A percentile compares a stretch with the other conserved stretches of the same genome.
Evolutionary conservation across 2,329 filamentous ascomycete species (phyloP).

Genomic region (Aspergillus sp.): DNA sequence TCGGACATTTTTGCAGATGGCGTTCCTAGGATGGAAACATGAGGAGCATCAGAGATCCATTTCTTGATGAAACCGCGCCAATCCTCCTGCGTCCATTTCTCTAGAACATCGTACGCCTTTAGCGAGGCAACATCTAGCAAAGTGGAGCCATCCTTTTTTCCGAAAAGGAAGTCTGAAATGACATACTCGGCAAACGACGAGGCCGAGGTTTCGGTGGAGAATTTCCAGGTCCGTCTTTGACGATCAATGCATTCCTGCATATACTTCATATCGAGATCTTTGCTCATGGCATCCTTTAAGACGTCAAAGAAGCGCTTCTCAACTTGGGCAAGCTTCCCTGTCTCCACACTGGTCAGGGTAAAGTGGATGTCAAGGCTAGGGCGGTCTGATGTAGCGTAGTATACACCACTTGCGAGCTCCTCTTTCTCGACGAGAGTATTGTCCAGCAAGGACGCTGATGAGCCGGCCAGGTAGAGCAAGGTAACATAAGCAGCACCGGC

Average conservation of each 20-base stretch:
- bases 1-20: conserved; percentile 80
- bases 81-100: conserved; percentile 78
- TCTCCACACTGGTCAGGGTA: conserved; percentile 82
- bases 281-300: conserved; percentile 74
- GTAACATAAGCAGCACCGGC: conserved; percentile 77
- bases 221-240: conserved; percentile 80
- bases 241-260: conserved; percentile 84
- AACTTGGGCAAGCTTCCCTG: conserved; percentile 79
- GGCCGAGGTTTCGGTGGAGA: conserved; percentile 78
- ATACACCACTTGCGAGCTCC: conserved; percentile 84
- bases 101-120: conserved; percentile 67
- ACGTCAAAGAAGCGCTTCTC: conserved; percentile 85
- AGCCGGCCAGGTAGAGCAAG: conserved; percentile 86
- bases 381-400: conserved; percentile 76
- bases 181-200: conserved; percentile 82
- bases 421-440: conserved; percentile 93
- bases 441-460: conserved; percentile 88
- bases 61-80: conserved; percentile 83
- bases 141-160: conserved; percentile 79
- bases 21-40: conserved; percentile 85
- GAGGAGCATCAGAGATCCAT: conserved; percentile 83
- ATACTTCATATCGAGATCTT: conserved; percentile 87
- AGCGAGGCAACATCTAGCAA: conserved; percentile 62
- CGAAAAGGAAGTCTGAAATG: conserved; percentile 91
- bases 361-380: conserved; percentile 86